phyloP scores from a whole-genome alignment of 495 filamentous ascomycete species.

The Talaromyces proteolyticus region DNA sequence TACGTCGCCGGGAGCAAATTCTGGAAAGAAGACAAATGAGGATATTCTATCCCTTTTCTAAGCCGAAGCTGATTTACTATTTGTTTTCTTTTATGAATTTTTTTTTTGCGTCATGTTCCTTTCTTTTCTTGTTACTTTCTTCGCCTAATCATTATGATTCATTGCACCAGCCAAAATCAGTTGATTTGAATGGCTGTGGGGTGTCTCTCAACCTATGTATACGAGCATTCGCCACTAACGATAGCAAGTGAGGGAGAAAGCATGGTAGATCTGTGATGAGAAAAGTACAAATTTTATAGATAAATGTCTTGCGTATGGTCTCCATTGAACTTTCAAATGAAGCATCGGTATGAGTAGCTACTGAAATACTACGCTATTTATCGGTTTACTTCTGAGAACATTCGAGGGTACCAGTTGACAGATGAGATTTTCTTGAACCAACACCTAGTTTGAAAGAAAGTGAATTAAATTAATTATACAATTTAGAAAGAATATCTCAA shows the following conservation, averaged over 20 bases:
- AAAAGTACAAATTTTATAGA: background rate
- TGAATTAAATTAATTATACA: no score
- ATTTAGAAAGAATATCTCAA: no score
- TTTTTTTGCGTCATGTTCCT: background rate
- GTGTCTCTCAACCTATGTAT: background rate
- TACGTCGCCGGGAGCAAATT: slow-evolving; percentile 12
- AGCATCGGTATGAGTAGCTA: no score
- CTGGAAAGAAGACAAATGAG: slow-evolving; percentile 66
- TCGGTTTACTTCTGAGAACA: no score
- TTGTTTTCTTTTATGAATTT: slow-evolving; percentile 1
- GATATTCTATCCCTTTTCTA: slow-evolving; percentile 90
- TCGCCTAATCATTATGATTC: background rate
- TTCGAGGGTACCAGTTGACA: no score
- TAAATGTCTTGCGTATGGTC: no score
- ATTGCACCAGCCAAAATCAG: background rate
- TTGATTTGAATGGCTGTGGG: background rate
- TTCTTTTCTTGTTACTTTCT: background rate
- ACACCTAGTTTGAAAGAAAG: no score
- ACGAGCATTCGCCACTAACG: background rate
- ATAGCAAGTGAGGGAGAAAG: background rate
- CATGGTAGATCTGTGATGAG: background rate
- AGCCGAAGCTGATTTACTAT: no score
- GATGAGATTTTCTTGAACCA: no score
- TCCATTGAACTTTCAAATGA: no score
- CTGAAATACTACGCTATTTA: no score